Evolutionary conservation across 1,139 yeast genomes (phyloP).

Genomic region (Lodderomyces orthopsilosis): DNA sequence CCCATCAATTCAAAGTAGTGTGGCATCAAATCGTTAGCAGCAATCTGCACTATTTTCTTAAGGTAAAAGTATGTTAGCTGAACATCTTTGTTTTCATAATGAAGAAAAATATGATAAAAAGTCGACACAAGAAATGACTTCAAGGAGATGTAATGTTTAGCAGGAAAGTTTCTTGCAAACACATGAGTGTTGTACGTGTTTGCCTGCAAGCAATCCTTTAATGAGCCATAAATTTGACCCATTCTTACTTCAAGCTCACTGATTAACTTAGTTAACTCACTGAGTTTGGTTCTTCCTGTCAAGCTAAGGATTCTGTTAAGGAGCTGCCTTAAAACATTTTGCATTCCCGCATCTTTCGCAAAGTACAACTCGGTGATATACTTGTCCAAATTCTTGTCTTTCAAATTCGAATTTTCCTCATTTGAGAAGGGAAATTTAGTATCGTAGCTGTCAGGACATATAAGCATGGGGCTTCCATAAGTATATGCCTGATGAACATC

Average conservation of each 20-base stretch:
- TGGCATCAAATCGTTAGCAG: conserved; percentile 38
- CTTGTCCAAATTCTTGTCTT: conserved; percentile 22
- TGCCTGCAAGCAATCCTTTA: conserved; percentile 22
- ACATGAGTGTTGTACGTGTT: conserved; percentile 15
- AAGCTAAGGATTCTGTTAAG: conserved; percentile 22
- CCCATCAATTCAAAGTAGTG: conserved; percentile 34
- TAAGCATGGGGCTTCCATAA: conserved; percentile 29
- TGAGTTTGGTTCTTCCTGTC: conserved; percentile 20
- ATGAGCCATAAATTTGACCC: conserved; percentile 18
- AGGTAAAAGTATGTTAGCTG: conserved; percentile 33
- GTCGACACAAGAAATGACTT: conserved; percentile 33
- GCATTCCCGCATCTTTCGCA: conserved; percentile 9
- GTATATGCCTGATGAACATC: conserved; percentile 29
- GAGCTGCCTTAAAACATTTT: conserved; percentile 13
- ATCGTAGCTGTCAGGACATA: conserved; percentile 22
- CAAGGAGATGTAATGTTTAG: conserved; percentile 29
- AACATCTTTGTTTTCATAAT: conserved; percentile 32
- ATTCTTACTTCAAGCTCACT: conserved; percentile 22
- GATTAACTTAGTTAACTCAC: conserved; percentile 21
- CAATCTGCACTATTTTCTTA: conserved; percentile 31
- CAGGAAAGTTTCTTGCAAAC: conserved; percentile 22
- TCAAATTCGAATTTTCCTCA: conserved; percentile 23
- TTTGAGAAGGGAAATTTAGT: conserved; percentile 26
- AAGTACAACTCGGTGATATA: conserved; percentile 18
- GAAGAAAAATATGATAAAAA: conserved; percentile 38